Percentiles rank a stretch among this genome's conserved stretches.
phyloP scores from a whole-genome alignment of 108 stramenopile genomes.

The Schizochytrium sp. region DNA sequence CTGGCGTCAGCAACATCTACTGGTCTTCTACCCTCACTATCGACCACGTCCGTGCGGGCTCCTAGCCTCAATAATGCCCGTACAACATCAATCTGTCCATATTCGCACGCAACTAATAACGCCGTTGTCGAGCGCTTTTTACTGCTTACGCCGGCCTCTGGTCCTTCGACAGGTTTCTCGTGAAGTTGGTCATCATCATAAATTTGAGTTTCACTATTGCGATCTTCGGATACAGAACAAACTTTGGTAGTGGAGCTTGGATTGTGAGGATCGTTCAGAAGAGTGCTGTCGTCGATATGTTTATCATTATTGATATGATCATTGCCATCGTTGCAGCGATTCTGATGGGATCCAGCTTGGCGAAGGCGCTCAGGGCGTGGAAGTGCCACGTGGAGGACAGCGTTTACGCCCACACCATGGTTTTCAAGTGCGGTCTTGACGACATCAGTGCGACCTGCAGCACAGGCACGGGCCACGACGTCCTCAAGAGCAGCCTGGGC shows the following conservation, averaged over 20 bases:
- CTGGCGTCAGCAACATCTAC: neutral
- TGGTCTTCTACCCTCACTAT: neutral
- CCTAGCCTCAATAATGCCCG: conserved; percentile 35
- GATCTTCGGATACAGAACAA: too few species aligned
- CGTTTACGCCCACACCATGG: neutral
- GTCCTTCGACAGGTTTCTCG: neutral
- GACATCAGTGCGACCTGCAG: conserved; percentile 8
- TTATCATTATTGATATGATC: neutral
- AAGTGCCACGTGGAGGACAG: neutral
- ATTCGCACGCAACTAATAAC: neutral
- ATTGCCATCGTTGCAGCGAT: neutral
- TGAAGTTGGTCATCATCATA: neutral
- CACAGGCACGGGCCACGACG: neutral
- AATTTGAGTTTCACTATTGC: too few species aligned
- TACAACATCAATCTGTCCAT: conserved; percentile 20
- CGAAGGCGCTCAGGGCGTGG: too few species aligned
- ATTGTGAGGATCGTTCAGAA: too few species aligned
- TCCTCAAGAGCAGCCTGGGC: neutral
- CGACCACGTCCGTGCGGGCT: neutral
- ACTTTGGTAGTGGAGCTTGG: too few species aligned
- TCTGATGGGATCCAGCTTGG: neutral
- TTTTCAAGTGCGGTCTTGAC: conserved; percentile 29
- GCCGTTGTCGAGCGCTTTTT: neutral
- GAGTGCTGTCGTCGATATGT: too few species aligned
- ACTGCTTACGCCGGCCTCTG: neutral